These are phyloP conservation scores for Boechera stricta DNA, from an alignment of 345 rosid species.

Conservation along the genomic window DNA sequence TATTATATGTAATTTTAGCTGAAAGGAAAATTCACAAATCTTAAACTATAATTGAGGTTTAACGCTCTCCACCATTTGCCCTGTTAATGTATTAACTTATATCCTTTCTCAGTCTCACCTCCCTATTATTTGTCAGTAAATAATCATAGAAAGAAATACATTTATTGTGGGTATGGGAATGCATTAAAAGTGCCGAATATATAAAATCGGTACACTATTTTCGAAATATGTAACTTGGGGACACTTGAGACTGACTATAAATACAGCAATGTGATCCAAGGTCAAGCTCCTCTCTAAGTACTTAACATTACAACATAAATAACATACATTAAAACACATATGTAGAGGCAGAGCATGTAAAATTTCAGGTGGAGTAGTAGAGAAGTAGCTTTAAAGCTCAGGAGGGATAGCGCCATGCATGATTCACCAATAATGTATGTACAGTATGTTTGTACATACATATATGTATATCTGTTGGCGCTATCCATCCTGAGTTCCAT, in stretches of 20 bases:
- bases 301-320: background rate
- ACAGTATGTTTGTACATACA: background rate
- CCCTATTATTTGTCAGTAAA: background rate
- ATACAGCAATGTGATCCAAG: conserved; percentile 15
- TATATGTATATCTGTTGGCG: conserved; percentile 19
- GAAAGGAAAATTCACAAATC: conserved; percentile 1
- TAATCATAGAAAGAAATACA: background rate
- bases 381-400: conserved; percentile 43
- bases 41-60: background rate
- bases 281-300: conserved; percentile 1
- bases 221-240: background rate
- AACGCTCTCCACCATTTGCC: background rate
- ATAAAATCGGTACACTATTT: conserved; percentile 10
- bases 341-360: conserved; percentile 14
- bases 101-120: background rate
- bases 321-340: background rate
- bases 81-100: background rate
- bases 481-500: conserved; percentile 46
- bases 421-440: background rate
- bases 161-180: conserved; percentile 28
- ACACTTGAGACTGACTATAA: conserved; percentile 26
- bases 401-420: conserved; percentile 43
- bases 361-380: conserved; percentile 23
- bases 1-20: background rate
- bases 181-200: conserved; percentile 22